Evolutionary conservation across 2,329 filamentous ascomycete species (phyloP), one percentile per base, ranked within the genome.

Genomic region (Trichoderma aggressivum): DNA sequence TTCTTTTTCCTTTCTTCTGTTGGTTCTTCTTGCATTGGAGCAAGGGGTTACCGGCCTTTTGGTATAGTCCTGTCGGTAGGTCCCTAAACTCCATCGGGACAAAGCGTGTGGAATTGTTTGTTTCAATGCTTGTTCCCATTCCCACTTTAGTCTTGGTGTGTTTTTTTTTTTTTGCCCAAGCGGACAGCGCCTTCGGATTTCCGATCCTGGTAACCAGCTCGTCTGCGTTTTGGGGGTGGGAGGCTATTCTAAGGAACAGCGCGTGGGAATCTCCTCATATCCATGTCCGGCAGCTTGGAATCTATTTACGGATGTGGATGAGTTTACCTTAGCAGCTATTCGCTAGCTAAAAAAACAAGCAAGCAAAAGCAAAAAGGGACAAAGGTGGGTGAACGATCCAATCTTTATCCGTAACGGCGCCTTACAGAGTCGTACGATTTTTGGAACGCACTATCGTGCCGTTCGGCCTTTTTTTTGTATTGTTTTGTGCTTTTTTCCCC

Each of bases 401-500:
- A 26, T 30, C 26, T 62, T 55, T 56, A 56, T 62, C 59, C 59
- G 59, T 26, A 43, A n/a, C 34, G n/a, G 34, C 59, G 59, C 59
- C 59, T 24, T 43, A 62, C 34, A 24, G n/a, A 65, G 62, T 65
- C 62, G 62, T 65, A 65, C 62, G 62, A 65, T 28, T 53, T 64
- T 36, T 53, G 28, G 14, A 21, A 18, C 18, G 7, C 43, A 64
- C 62, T 55, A 55, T 21, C 28, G 28, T 34, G 2, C 30, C 28
- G 62, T 53, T 14, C 28, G 24, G 62, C 47, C 62, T 64, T 55
- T 50, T 50, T 47, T 47, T 24, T 14, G 16, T 43, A 10, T 43
- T 43, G 16, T 43, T 43, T 7, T 39, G 5, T 3, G 26, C 5
- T 36, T 36, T 4, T 39, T 18, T 39, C 2, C 3, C 7, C 39